phyloP scores from a whole-genome alignment of 306 rosid species.

The Quercus dentata region DNA sequence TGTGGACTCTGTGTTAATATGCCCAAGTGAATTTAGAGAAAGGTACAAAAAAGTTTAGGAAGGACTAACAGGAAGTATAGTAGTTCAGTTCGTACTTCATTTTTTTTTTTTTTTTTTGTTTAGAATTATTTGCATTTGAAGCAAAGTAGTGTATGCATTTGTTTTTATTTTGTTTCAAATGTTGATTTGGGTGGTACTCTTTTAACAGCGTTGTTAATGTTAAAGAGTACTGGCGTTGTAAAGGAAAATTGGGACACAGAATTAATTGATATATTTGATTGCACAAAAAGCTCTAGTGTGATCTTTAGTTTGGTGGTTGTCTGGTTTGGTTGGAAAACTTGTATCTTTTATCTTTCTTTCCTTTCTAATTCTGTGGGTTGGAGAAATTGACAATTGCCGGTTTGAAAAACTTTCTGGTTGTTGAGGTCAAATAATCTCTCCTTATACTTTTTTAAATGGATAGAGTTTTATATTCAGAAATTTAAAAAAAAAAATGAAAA shows the following conservation, averaged over 20 bases:
- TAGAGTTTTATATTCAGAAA: too few relatives aligned
- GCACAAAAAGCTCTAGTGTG: neutral
- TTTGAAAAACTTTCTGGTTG: too few relatives aligned
- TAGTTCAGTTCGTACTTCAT: neutral
- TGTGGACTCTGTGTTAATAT: constrained; percentile 61
- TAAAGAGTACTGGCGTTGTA: neutral
- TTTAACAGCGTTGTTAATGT: neutral
- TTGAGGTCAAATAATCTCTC: too few relatives aligned
- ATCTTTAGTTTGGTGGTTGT: too few relatives aligned
- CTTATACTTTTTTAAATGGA: too few relatives aligned
- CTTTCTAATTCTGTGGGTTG: too few relatives aligned
- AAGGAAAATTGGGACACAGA: neutral
- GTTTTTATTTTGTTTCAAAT: neutral
- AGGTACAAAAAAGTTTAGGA: constrained; percentile 20
- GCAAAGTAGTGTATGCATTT: neutral
- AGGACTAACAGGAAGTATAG: neutral
- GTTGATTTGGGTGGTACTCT: neutral
- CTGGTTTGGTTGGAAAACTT: too few relatives aligned
- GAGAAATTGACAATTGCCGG: too few relatives aligned
- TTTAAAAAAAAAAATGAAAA: too few relatives aligned
- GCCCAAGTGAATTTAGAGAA: constrained; percentile 33
- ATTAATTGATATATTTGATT: neutral
- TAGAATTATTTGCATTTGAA: neutral
- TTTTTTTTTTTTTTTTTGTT: neutral
- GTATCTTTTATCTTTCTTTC: too few relatives aligned